Evolutionary conservation across 768 basidiomycete genomes (phyloP), one percentile per base, ranked within the genome.

Genomic region (Pulveroboletus sp.): DNA sequence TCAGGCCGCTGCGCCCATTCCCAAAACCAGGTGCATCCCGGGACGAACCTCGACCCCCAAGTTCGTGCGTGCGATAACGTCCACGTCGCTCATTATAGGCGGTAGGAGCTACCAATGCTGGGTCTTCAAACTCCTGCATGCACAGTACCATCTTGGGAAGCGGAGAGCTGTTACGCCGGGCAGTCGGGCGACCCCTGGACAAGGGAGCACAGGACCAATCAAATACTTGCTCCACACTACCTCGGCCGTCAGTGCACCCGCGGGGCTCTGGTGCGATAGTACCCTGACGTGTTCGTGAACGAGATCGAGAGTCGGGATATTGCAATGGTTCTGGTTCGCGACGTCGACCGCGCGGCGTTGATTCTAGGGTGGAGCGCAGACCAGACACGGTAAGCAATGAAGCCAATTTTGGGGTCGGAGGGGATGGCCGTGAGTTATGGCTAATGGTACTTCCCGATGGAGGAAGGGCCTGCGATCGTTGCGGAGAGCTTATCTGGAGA

Each of bases 11-110:
- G 44, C 84, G 77, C 46, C 84, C 84, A 37, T 69, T 70, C 6
- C 83, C 84, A 51, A 69, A 81, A 8, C 84, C 84, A 33, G 84
- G 84, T 3, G 79, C 83, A 33, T 73, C 69, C n/a, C 67, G 67
- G 31, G 70, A 69, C 41, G 58, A 58, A 28, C 67, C 71, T 17
- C 69, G 54, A 2, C 70, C 76, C 38, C 77, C 75, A 45, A 84
- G 66, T 59, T 84, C 82, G 6, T 80, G 74, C 8, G 70, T 72
- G 47, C 78, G 72, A 49, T 77, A 69, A 6, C 84, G 75, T 13
- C 85, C 86, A 51, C 85, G 71, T 42, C 67, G 62, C 31, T 70
- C 66, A 43, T 67, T 57, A 14, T 60, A 46, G 30, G 43, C 56
- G 24, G 33, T 39, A 24, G 59, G 53, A 26, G 60, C 57, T 32